Conservation (phyloP, 306 rosid species). For the Prunus salicina region DNA sequence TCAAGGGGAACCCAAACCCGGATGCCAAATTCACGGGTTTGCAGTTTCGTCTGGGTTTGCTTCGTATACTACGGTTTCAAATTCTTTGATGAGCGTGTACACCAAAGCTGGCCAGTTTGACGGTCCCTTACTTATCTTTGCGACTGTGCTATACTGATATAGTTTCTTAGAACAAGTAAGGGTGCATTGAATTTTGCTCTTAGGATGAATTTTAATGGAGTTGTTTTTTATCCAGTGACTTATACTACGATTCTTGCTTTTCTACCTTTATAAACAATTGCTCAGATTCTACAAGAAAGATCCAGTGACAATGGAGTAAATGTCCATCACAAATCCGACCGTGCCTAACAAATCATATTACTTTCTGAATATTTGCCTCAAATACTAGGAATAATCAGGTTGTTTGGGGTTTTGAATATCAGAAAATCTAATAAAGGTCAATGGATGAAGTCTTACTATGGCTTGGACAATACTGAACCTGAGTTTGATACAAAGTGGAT, state of each 20-base stretch:
- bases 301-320: too few species aligned
- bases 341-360: not conserved
- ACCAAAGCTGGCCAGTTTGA: constrained; percentile 48
- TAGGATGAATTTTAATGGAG: constrained; percentile 53
- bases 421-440: too few species aligned
- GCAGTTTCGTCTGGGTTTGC: constrained; percentile 46
- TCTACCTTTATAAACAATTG: too few species aligned
- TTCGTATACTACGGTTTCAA: constrained; percentile 42
- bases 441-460: too few species aligned
- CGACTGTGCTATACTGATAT: constrained; percentile 47
- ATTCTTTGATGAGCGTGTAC: constrained; percentile 82
- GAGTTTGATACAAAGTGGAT: too few species aligned
- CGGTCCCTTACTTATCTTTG: constrained; percentile 47
- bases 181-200: constrained; percentile 55
- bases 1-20: constrained; percentile 43
- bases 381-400: too few species aligned
- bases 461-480: too few species aligned
- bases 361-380: too few species aligned
- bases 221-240: constrained; percentile 62
- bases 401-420: too few species aligned
- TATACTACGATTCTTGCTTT: constrained; percentile 51
- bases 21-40: constrained; percentile 60
- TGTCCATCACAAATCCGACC: too few species aligned
- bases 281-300: too few species aligned
- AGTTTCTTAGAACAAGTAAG: constrained; percentile 73